These are phyloP conservation scores for Hysterium pulicare DNA, from an alignment of 2,329 filamentous ascomycete genomes.

Conservation along the genomic window DNA sequence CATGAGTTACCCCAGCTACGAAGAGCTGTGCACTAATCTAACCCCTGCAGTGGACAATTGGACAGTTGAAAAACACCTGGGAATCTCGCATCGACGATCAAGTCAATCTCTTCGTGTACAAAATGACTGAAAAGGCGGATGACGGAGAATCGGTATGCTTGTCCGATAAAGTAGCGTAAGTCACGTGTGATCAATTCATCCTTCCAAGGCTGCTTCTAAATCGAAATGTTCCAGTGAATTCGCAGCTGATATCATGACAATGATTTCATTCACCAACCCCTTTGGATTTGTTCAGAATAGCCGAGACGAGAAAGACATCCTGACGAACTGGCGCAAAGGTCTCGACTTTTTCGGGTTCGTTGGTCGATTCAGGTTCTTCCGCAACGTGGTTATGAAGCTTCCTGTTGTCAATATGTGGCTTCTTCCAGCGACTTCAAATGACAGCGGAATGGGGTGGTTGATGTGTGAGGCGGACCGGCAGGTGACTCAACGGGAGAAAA, in stretches of 20 bases:
- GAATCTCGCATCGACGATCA: constrained; percentile 37
- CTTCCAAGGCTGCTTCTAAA: too few species aligned
- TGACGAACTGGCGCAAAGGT: constrained; percentile 37
- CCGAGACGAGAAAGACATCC: constrained; percentile 36
- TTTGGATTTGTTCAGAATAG: constrained; percentile 41
- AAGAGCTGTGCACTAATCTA: too few species aligned
- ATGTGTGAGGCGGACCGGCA: constrained; percentile 36
- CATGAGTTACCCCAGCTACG: too few species aligned
- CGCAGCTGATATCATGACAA: constrained; percentile 42
- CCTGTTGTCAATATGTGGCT: constrained; percentile 24
- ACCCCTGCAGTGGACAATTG: constrained; percentile 32
- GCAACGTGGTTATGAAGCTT: constrained; percentile 28
- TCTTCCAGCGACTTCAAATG: constrained; percentile 27
- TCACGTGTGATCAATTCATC: too few species aligned
- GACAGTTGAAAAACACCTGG: constrained; percentile 39
- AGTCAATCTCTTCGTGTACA: constrained; percentile 31
- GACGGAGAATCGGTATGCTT: constrained; percentile 25
- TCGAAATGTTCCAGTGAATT: too few species aligned
- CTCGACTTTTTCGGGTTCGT: constrained; percentile 38
- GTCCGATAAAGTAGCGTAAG: constrained; percentile 34
- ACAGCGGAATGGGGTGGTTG: constrained; percentile 37
- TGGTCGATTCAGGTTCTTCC: constrained; percentile 33
- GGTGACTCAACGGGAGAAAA: constrained; percentile 26
- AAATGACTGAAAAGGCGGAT: constrained; percentile 27
- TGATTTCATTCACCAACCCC: constrained; percentile 36